A percentile compares a stretch with the other conserved stretches of the same genome.
Evolutionary conservation across 2,329 filamentous ascomycete genomes (phyloP).

Genomic region (Trichothecium roseum): DNA sequence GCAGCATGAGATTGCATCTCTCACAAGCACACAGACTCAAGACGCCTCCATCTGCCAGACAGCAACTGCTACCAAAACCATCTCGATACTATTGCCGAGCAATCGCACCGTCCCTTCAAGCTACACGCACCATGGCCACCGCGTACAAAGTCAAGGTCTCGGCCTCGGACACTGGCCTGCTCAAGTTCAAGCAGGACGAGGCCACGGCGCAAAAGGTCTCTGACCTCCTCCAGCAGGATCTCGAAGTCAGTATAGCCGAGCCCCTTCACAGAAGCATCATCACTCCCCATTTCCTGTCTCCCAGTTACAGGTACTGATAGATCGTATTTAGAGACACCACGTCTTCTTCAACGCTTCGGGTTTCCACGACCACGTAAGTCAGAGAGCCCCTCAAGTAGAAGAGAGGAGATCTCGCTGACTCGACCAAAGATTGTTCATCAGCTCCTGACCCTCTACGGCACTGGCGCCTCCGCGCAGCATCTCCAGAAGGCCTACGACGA

Average conservation of each 20-base stretch:
- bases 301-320: not conserved
- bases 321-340: conserved; percentile 40
- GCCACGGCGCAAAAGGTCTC: conserved; percentile 53
- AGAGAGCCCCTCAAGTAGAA: too few species aligned
- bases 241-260: conserved; percentile 36
- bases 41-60: too few species aligned
- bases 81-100: too few species aligned
- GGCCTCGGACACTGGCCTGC: conserved; percentile 38
- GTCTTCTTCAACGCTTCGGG: conserved; percentile 68
- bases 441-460: conserved; percentile 64
- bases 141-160: conserved; percentile 36
- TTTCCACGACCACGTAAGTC: conserved; percentile 69
- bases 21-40: too few species aligned
- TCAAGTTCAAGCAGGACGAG: conserved; percentile 34
- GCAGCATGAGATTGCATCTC: too few species aligned
- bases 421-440: conserved; percentile 65
- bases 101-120: too few species aligned
- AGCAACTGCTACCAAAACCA: too few species aligned
- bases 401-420: too few species aligned
- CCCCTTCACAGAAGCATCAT: conserved; percentile 1
- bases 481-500: conserved; percentile 55
- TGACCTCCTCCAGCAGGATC: conserved; percentile 65
- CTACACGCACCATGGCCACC: conserved; percentile 29
- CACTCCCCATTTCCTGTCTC: too few species aligned
- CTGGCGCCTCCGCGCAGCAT: conserved; percentile 51